Base-by-base conservation (phyloP, 805 yeast genomes). In the Saccharomycopsis sp. region DNA sequence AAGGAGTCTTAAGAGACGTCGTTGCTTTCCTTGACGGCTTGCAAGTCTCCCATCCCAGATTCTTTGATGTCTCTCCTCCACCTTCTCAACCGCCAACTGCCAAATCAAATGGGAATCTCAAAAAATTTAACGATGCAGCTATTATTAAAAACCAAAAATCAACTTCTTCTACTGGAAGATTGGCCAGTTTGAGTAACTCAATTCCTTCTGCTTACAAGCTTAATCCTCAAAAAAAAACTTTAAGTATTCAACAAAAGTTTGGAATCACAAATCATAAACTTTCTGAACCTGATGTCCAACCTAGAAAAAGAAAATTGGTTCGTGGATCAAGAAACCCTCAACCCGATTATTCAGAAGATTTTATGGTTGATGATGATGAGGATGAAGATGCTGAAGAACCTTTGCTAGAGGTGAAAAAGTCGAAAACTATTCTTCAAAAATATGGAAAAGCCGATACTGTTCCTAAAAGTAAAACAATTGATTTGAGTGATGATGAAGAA, bases 301-400 rank as follows among this genome's bases (percentile, higher is more conserved):
- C 51, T 8, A 65, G 62, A 50, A 62, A 55, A 44, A 57, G 70
- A 44, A 58, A 59, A 32, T 51, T 65, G 18, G 64, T 66, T 2
- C 59, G 67, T 44, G 72, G 64, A 3, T 57, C 66, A 14, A 54
- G 48, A 33, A 43, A 42, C 13, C 46, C 45, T 12, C 49, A 52
- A 15, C 46, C 56, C 3, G 59, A 58, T 33, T 49, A 62, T 50
- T 52, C 59, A 49, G 46, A 57, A 57, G 54, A 63, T 53, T 36
- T 39, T 21, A 47, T 44, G 23, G 49, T 52, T 39, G 48, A 48
- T 31, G 52, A 58, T 43, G 50, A 45, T 39, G 51, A 46, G 42
- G 55, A 54, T 38, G 47, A 53, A 33, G 47, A 31, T 13, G 52
- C 44, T 10, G 46, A 49, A 1, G 56, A 55, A 17, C 55, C 49